These are phyloP conservation scores for Paratinospora sagittata DNA, from an alignment of 164 flowering plant species.

Conservation along the genomic window DNA sequence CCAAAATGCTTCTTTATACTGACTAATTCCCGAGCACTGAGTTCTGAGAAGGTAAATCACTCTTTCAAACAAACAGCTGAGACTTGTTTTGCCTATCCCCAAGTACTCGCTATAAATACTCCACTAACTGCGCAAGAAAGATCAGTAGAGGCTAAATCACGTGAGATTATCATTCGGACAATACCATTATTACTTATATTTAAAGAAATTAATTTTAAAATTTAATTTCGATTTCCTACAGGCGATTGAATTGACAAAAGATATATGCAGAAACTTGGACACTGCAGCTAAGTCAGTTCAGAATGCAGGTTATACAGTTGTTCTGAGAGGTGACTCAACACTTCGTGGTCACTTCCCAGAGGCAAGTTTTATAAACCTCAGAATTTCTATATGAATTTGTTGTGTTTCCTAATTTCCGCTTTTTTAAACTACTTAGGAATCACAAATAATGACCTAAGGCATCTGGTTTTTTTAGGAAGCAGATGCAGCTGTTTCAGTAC, in stretches of 20 bases:
- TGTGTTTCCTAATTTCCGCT: neutral
- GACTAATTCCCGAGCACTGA: constrained; percentile 85
- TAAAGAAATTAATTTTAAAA: too few relatives aligned
- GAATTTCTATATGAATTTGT: neutral
- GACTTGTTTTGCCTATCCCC: neutral
- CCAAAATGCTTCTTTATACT: constrained; percentile 90
- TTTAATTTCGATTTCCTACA: constrained; percentile 26
- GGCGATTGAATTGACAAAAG: constrained; percentile 70
- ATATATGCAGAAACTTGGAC: constrained; percentile 65
- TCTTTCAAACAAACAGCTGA: neutral
- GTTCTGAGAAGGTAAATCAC: constrained; percentile 71
- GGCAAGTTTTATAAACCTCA: constrained; percentile 41
- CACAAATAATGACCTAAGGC: neutral
- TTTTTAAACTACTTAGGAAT: neutral
- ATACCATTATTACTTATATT: neutral
- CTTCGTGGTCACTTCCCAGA: constrained; percentile 98
- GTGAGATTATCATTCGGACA: neutral
- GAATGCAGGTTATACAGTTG: constrained; percentile 65
- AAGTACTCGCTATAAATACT: neutral
- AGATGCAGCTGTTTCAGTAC: constrained; percentile 87
- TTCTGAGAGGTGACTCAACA: constrained; percentile 97
- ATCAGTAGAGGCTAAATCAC: neutral
- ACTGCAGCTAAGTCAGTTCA: constrained; percentile 58
- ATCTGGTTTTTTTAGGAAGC: constrained; percentile 55
- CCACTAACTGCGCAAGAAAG: neutral